Evolutionary conservation across 495 filamentous ascomycete species (phyloP).

Genomic region (Astrothelium subdiscretum): DNA sequence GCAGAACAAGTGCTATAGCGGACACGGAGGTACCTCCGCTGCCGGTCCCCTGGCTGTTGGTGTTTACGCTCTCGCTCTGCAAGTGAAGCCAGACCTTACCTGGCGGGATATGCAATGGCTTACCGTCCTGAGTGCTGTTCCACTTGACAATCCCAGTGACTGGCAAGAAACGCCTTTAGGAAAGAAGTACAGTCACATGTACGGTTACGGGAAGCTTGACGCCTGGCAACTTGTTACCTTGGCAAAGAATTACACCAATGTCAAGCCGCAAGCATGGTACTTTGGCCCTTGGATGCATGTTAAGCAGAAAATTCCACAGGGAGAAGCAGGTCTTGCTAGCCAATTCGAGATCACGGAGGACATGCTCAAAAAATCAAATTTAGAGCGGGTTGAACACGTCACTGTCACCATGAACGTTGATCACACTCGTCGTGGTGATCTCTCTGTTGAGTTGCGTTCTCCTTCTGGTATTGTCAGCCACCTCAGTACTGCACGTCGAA

Average conservation of each 20-base stretch:
- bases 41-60: constrained; percentile 88
- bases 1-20: constrained; percentile 56
- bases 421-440: constrained; percentile 75
- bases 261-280: constrained; percentile 97
- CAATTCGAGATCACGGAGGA: constrained; percentile 64
- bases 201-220: constrained; percentile 91
- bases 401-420: constrained; percentile 95
- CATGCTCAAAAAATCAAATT: constrained; percentile 67
- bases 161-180: constrained; percentile 75
- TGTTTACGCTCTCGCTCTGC: constrained; percentile 82
- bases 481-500: constrained; percentile 57
- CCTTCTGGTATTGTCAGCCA: constrained; percentile 74
- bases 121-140: constrained; percentile 71
- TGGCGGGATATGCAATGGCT: constrained; percentile 96
- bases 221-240: constrained; percentile 73
- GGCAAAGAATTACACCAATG: constrained; percentile 71
- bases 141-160: constrained; percentile 60
- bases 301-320: constrained; percentile 75
- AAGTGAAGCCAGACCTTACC: constrained; percentile 71
- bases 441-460: constrained; percentile 85
- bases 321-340: constrained; percentile 65
- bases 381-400: constrained; percentile 81
- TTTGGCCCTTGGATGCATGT: constrained; percentile 88
- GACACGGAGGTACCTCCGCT: constrained; percentile 92
- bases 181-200: constrained; percentile 81